Base-by-base conservation (phyloP, 352 stramenopile genomes). In the Globisporangium irregulare region DNA sequence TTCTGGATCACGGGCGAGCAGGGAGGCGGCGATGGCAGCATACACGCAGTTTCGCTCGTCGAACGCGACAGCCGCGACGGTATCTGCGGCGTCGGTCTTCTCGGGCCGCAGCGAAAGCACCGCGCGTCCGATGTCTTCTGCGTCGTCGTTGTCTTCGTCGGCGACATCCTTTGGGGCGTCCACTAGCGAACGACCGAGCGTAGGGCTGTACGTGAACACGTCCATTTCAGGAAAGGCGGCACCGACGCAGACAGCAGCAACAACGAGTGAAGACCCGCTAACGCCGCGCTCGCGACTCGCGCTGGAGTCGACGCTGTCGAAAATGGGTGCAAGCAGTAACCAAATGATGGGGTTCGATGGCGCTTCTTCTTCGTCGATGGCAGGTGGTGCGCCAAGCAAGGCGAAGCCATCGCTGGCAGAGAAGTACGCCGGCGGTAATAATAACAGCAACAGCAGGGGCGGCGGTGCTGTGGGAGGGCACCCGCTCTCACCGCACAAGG, bases 401-500 rank as follows among this genome's bases (percentile, higher is more conserved):
- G 32, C 10, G 4, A 62, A 50, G 4, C 56, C 56, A 20, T 5
- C 46, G 2, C 20, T 50, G 10, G 20, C 10, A 32, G 75, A 51
- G 73, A 75, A 38, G 79, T 72, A 50, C 70, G 61, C 64, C 53
- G 78, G 67, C 51, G 74, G 46, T 60, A 67, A 58, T 62, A 77
- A 75, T 32, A 79, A 67, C 22, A 73, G 50, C 48, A 58, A 32
- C 5, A 46, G 56, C 32, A 62, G 32, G 32, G 56, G 32, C 14
- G 34, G 56, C 64, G 24, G 43, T 53, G 24, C 69, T 38, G 18
- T 43, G 10, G 36, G 46, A 9, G n/a, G 55, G 3, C 66, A 71
- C 36, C 43, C 80, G 72, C 59, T 93, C 24, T 93, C 85, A 15
- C 85, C 85, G 0, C 80, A 90, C 43, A 79, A 84, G 50, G 78